Percentiles rank a stretch among this genome's conserved stretches.
These are phyloP conservation scores for Tricharina praecox DNA, from an alignment of 495 filamentous ascomycete genomes.

Conservation along the genomic window DNA sequence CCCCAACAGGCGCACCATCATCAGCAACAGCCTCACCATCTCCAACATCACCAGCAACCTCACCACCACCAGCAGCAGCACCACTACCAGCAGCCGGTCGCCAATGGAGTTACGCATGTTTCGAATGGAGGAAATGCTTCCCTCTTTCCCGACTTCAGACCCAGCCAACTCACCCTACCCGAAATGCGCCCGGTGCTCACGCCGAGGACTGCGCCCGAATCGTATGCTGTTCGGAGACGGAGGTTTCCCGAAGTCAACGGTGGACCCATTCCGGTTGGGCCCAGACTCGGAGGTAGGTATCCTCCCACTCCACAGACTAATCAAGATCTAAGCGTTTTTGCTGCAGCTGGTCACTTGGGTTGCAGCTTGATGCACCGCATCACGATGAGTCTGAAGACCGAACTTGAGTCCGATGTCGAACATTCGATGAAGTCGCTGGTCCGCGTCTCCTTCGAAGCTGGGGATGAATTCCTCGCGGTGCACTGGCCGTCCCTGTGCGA, in stretches of 20 bases:
- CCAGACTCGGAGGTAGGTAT: slow-evolving; percentile 20
- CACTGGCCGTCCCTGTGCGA: slow-evolving; percentile 80
- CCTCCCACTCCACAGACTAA: slow-evolving; percentile 1
- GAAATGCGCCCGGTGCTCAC: slow-evolving; percentile 21
- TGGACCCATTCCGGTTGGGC: not conserved
- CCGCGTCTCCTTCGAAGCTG: slow-evolving; percentile 83
- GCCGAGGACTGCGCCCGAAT: slow-evolving; percentile 20
- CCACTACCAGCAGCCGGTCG: slow-evolving; percentile 11
- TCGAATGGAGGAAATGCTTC: slow-evolving; percentile 17
- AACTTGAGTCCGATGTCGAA: slow-evolving; percentile 62
- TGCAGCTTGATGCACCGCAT: slow-evolving; percentile 21
- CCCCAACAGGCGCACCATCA: no score
- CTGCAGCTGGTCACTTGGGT: slow-evolving; percentile 20
- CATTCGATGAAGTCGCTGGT: slow-evolving; percentile 85
- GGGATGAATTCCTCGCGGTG: slow-evolving; percentile 90
- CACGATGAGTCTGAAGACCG: slow-evolving; percentile 51
- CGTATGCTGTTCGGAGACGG: slow-evolving; percentile 13
- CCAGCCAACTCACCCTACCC: slow-evolving; percentile 15
- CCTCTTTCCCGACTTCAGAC: slow-evolving; percentile 21
- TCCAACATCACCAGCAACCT: slow-evolving; percentile 16
- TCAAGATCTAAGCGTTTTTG: not conserved
- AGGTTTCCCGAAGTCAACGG: slow-evolving; percentile 2
- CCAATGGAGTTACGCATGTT: slow-evolving; percentile 7
- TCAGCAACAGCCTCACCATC: no score
- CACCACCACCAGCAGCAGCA: slow-evolving; percentile 8